Base-by-base conservation (phyloP, 2,329 filamentous ascomycete species). In the Xylariaceae sp. region DNA sequence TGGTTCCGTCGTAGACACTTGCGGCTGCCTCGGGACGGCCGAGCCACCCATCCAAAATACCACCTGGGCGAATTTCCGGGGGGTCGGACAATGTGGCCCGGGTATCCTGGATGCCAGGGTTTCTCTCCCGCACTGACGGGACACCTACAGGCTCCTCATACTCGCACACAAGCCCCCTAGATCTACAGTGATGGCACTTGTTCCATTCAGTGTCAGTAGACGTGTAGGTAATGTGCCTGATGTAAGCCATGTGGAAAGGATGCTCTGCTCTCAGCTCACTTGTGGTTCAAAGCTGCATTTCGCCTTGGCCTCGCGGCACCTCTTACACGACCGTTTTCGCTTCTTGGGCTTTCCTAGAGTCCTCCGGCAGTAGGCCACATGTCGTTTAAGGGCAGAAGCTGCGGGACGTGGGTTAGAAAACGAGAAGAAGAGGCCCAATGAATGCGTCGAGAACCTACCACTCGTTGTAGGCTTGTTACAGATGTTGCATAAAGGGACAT, bases 271-370 rank as follows among this genome's bases (percentile, higher is more conserved):
- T 15, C 3, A 8, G n/a, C 44, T 44, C 23, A 52, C 53, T 36
- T 48, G 42, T 6, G 37, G 17, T 21, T 56, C 48, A 23, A 56
- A 56, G 40, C 48, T 55, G 36, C 52, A 56, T 17, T 50, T 53
- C 14, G 46, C 47, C 31, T 54, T 56, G 19, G 53, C 50, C 11
- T 38, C 40, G 31, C 55, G 50, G 8, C 53, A 55, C 18, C 48
- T 42, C 30, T 38, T 55, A 44, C 53, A 56, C 19, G 53, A 55
- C 3, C 43, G 48, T 30, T 47, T 50, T 15, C 52, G 43, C 28
- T 51, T 55, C 36, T 41, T 50, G 23, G 48, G 46, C 15, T 46
- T 47, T 18, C 33, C 35, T 37, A 40, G 36, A 28, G 43, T 45
- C 21, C 48, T 43, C 7, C 48, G 51, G 31, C 51, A 56, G 16